Evolutionary conservation across 1,139 yeast genomes (phyloP).

Genomic region (Saccharomyces uvarum): DNA sequence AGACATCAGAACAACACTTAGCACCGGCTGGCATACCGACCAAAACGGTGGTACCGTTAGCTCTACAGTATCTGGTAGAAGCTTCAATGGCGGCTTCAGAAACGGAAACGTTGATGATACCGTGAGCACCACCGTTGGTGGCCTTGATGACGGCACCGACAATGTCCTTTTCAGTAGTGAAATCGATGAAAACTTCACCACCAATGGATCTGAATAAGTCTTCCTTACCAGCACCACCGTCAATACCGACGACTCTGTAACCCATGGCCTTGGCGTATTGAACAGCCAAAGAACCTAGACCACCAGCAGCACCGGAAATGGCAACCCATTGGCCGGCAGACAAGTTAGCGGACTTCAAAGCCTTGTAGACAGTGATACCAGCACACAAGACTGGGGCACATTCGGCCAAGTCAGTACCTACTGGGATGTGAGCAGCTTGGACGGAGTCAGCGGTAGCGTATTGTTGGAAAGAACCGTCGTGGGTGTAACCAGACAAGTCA

Average conservation of each 20-base stretch:
- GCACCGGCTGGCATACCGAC: slow-evolving; percentile 62
- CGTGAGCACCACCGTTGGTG: slow-evolving; percentile 58
- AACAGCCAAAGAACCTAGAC: slow-evolving; percentile 56
- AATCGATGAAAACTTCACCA: slow-evolving; percentile 52
- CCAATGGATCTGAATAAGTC: slow-evolving; percentile 46
- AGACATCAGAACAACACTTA: slow-evolving; percentile 45
- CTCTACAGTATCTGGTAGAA: slow-evolving; percentile 50
- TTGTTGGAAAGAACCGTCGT: slow-evolving; percentile 62
- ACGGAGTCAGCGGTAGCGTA: slow-evolving; percentile 62
- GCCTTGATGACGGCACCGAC: slow-evolving; percentile 43
- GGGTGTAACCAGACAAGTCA: slow-evolving; percentile 60
- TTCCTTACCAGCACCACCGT: slow-evolving; percentile 55
- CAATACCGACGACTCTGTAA: slow-evolving; percentile 52
- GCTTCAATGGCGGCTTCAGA: slow-evolving; percentile 51
- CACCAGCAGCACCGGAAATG: slow-evolving; percentile 62
- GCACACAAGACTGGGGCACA: slow-evolving; percentile 62
- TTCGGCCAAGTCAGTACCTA: slow-evolving; percentile 49
- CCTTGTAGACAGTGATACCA: slow-evolving; percentile 63
- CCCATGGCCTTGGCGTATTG: slow-evolving; percentile 65
- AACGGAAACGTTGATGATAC: slow-evolving; percentile 55
- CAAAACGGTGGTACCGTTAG: slow-evolving; percentile 53
- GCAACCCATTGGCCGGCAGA: slow-evolving; percentile 58
- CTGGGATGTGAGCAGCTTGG: slow-evolving; percentile 55
- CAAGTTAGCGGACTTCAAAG: slow-evolving; percentile 52
- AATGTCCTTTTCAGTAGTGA: slow-evolving; percentile 44